Evolutionary conservation across 257 asterid genomes (phyloP).

Genomic region (Fraxinus anomala): DNA sequence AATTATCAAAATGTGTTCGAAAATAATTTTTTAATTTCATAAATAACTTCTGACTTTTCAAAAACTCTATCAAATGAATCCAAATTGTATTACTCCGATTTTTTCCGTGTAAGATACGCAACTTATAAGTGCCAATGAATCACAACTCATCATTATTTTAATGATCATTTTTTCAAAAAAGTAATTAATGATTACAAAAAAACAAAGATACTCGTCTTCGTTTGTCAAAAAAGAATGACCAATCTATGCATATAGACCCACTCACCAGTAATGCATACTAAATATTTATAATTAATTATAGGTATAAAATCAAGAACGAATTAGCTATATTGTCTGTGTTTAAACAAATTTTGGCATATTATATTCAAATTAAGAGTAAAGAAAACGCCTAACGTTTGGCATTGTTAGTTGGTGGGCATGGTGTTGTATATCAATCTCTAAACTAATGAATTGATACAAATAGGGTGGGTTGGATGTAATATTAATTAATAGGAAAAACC

Average conservation of each 20-base stretch:
- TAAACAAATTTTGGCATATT: not conserved
- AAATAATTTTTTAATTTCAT: too few relatives aligned
- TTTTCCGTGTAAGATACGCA: not conserved
- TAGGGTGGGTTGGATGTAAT: not conserved
- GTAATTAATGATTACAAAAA: conserved; percentile 1
- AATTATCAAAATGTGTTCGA: too few relatives aligned
- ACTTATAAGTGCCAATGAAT: not conserved
- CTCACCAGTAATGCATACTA: not conserved
- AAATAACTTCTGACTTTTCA: too few relatives aligned
- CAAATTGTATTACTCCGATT: too few relatives aligned
- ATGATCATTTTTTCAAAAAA: not conserved
- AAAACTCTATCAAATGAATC: too few relatives aligned
- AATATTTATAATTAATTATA: not conserved
- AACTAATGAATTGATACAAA: not conserved
- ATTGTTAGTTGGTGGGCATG: conserved; percentile 27
- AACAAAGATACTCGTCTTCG: not conserved
- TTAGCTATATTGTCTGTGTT: conserved; percentile 16
- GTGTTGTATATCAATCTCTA: not conserved
- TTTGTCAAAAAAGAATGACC: not conserved
- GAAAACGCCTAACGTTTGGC: conserved; percentile 37
- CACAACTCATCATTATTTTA: not conserved
- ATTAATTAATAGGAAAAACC: not conserved
- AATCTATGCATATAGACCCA: not conserved
- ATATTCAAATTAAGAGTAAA: not conserved
- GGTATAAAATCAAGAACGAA: not conserved